A percentile compares a stretch with the other conserved stretches of the same genome.
phyloP scores from a whole-genome alignment of 2,329 filamentous ascomycete genomes.

The Pseudovirgaria hyperparasitica region DNA sequence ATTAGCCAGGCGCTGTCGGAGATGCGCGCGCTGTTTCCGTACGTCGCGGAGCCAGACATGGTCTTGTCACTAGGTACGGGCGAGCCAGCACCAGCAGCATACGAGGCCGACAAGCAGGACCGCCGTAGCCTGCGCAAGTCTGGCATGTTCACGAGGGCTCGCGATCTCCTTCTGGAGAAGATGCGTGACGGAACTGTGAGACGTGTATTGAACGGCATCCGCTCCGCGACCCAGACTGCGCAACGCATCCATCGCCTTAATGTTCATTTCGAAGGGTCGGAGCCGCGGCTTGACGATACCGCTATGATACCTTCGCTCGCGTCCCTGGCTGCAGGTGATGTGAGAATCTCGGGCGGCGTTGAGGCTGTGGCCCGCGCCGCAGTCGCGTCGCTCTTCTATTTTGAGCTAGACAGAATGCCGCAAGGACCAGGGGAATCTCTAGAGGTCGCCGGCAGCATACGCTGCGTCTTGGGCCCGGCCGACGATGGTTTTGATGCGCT shows the following conservation, averaged over 20 bases:
- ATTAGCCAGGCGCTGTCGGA: conserved; percentile 9
- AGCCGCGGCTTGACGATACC: conserved; percentile 8
- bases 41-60: conserved; percentile 9
- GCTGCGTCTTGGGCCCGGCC: too few species aligned
- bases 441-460: conserved; percentile 4
- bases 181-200: conserved; percentile 7
- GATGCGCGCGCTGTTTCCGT: conserved; percentile 7
- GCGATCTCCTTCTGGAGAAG: conserved; percentile 8
- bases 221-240: too few species aligned
- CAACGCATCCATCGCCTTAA: conserved; percentile 5
- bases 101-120: conserved; percentile 4
- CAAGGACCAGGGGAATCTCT: conserved; percentile 7
- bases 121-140: conserved; percentile 7
- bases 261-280: conserved; percentile 5
- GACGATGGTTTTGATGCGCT: too few species aligned
- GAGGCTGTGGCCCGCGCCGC: conserved; percentile 5
- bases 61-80: conserved; percentile 10
- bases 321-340: conserved; percentile 6
- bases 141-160: conserved; percentile 5
- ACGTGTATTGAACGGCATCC: conserved; percentile 4
- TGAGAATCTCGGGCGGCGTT: conserved; percentile 5
- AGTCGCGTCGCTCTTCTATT: conserved; percentile 10
- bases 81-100: conserved; percentile 5
- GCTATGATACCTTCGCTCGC: conserved; percentile 7
- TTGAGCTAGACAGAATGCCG: conserved; percentile 7